These are phyloP conservation scores for Bipolaris oryzae DNA, from an alignment of 2,329 filamentous ascomycete species.

Conservation along the genomic window DNA sequence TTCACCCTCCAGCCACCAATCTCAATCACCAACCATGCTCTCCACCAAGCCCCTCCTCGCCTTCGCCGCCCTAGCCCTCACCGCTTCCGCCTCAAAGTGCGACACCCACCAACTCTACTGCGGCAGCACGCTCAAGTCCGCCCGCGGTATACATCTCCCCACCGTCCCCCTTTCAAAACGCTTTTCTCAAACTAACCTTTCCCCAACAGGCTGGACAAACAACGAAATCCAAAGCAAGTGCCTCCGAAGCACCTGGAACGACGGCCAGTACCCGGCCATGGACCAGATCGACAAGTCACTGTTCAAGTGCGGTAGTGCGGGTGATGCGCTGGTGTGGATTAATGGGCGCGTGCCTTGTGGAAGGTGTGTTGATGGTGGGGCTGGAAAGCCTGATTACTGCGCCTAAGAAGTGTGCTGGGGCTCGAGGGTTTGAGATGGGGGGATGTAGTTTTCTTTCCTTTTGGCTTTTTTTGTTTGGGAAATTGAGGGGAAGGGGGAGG, in stretches of 20 bases:
- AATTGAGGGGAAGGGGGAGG: too few species aligned
- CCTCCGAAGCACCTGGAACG: not conserved
- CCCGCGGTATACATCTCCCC: not conserved
- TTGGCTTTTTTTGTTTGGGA: too few species aligned
- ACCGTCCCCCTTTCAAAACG: not conserved
- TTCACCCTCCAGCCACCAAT: not conserved
- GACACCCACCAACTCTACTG: not conserved
- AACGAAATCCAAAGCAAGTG: not conserved
- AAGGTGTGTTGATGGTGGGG: not conserved
- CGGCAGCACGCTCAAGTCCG: not conserved
- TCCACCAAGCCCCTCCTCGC: not conserved
- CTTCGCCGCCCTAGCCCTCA: not conserved
- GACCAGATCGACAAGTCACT: slow-evolving; percentile 3
- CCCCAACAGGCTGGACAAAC: not conserved
- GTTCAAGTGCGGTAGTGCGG: not conserved
- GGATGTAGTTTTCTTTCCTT: too few species aligned
- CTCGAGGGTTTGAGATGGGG: not conserved
- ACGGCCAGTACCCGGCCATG: not conserved
- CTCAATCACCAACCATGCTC: not conserved
- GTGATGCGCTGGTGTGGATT: not conserved
- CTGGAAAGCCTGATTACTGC: slow-evolving; percentile 1
- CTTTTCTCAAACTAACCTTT: too few species aligned
- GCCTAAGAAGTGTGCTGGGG: not conserved
- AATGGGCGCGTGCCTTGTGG: not conserved
- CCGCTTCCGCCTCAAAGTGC: not conserved